These are phyloP conservation scores for Triangularia setosa DNA, from an alignment of 2,329 filamentous ascomycete genomes.

Conservation along the genomic window DNA sequence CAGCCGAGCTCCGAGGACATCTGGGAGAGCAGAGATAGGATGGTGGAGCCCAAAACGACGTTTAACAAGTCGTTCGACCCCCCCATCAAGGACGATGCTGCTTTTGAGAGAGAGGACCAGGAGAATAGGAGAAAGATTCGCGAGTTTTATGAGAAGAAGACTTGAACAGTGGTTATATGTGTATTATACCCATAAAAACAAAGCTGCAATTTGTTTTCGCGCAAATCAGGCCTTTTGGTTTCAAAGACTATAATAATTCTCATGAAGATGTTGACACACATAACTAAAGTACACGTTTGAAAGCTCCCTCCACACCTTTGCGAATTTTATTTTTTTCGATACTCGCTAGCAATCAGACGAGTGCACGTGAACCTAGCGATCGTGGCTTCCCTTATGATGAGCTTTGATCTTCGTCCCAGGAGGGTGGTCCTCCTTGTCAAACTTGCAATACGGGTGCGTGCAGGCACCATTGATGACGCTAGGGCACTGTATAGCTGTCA, in stretches of 20 bases:
- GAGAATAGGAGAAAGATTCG: slow-evolving; percentile 36
- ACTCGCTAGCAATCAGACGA: too few species aligned
- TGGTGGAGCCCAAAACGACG: slow-evolving; percentile 46
- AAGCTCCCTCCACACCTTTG: too few species aligned
- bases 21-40: slow-evolving; percentile 70
- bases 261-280: too few species aligned
- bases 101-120: slow-evolving; percentile 38
- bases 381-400: not conserved
- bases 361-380: not conserved
- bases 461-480: slow-evolving; percentile 50
- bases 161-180: not conserved
- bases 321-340: too few species aligned
- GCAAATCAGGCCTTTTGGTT: too few species aligned
- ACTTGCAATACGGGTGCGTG: slow-evolving; percentile 53
- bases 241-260: too few species aligned
- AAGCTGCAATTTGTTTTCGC: not conserved
- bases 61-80: slow-evolving; percentile 42
- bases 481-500: too few species aligned
- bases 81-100: slow-evolving; percentile 38
- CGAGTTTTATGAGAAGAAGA: slow-evolving; percentile 16
- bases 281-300: too few species aligned
- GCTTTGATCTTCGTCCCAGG: slow-evolving; percentile 50
- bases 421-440: slow-evolving; percentile 50
- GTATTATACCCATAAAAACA: not conserved
- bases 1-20: slow-evolving; percentile 79